These are phyloP conservation scores for Pythium brachiatum DNA, from an alignment of 352 stramenopile species.

Conservation along the genomic window DNA sequence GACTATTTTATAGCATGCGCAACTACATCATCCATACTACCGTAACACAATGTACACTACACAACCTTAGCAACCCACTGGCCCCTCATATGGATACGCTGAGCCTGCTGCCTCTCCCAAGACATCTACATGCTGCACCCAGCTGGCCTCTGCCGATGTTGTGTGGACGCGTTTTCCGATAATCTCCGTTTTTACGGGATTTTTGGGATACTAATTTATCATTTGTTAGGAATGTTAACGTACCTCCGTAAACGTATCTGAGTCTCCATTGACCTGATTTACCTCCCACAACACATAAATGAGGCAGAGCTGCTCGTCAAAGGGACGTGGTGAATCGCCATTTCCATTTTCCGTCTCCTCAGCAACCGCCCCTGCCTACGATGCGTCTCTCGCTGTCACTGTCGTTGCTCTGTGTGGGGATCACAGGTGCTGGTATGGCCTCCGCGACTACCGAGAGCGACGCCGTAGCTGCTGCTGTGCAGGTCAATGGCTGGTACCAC, in stretches of 20 bases:
- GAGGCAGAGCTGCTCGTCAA: neutral
- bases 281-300: neutral
- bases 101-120: too few relatives aligned
- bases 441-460: neutral
- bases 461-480: slow-evolving; percentile 10
- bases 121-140: too few relatives aligned
- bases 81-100: too few relatives aligned
- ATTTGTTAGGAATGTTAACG: neutral
- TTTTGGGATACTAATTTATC: neutral
- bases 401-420: neutral
- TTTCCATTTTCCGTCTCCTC: neutral
- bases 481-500: slow-evolving; percentile 36
- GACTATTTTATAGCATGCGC: too few relatives aligned
- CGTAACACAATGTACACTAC: neutral
- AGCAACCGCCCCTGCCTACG: neutral
- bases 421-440: slow-evolving; percentile 1
- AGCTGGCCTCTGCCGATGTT: too few relatives aligned
- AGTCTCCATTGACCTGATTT: slow-evolving; percentile 1
- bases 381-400: slow-evolving; percentile 6
- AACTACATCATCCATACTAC: too few relatives aligned
- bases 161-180: too few relatives aligned
- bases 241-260: slow-evolving; percentile 3
- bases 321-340: neutral
- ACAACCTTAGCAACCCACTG: too few relatives aligned
- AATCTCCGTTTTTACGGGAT: neutral